Conservation (phyloP, 306 rosid species). For the Acacia crassicarpa region DNA sequence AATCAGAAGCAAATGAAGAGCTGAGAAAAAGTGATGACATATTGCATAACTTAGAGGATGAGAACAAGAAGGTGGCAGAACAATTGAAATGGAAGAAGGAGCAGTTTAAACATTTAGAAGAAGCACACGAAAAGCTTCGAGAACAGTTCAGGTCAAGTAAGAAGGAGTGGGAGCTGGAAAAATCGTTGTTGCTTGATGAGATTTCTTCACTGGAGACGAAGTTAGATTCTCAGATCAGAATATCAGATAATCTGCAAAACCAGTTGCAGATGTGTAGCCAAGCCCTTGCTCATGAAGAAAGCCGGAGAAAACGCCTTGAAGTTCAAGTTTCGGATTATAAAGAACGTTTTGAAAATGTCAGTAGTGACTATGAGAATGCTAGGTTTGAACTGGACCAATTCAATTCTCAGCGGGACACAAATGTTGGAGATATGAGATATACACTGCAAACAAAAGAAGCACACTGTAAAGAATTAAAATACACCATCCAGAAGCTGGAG, state of each 20-base stretch:
- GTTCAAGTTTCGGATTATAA: slow-evolving; percentile 52
- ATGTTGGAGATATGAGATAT: slow-evolving; percentile 52
- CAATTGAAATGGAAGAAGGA: slow-evolving; percentile 69
- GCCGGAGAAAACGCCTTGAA: slow-evolving; percentile 50
- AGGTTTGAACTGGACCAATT: slow-evolving; percentile 40
- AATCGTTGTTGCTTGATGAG: slow-evolving; percentile 51
- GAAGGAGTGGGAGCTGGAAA: slow-evolving; percentile 65
- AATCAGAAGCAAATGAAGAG: slow-evolving; percentile 35
- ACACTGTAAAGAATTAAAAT: slow-evolving; percentile 48
- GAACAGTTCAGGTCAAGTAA: slow-evolving; percentile 47
- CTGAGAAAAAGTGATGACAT: slow-evolving; percentile 40
- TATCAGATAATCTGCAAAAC: slow-evolving; percentile 53
- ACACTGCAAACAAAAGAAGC: slow-evolving; percentile 48
- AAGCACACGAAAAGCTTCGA: slow-evolving; percentile 50
- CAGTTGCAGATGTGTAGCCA: slow-evolving; percentile 52
- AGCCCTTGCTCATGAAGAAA: slow-evolving; percentile 66
- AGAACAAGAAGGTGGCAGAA: slow-evolving; percentile 46
- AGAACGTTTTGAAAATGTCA: slow-evolving; percentile 30
- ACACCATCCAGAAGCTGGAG: slow-evolving; percentile 45
- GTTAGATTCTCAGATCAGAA: slow-evolving; percentile 53
- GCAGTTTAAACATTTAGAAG: slow-evolving; percentile 61
- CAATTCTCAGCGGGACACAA: slow-evolving; percentile 44
- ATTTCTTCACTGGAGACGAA: slow-evolving; percentile 53
- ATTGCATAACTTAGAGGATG: slow-evolving; percentile 41
- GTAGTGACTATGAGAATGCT: slow-evolving; percentile 37